Evolutionary conservation across 148 eudicot species (phyloP).

Genomic region (Rhododendron ferrugineum): DNA sequence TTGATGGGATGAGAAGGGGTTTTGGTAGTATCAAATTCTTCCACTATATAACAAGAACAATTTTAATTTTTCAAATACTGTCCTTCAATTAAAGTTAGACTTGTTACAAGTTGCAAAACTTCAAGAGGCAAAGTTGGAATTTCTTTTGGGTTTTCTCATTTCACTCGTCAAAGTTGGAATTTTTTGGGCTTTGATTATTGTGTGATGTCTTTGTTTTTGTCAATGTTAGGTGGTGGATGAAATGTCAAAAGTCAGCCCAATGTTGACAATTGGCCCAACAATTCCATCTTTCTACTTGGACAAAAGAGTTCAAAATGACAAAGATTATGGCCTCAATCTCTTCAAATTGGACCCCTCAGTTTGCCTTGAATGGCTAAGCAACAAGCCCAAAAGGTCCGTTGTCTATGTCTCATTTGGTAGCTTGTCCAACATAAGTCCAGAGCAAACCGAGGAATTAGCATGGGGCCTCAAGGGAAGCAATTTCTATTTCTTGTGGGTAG

Average conservation of each 20-base stretch:
- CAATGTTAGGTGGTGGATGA: slow-evolving; percentile 28
- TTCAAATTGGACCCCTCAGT: slow-evolving; percentile 13
- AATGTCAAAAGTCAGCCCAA: slow-evolving; percentile 31
- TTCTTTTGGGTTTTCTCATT: no score
- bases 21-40: no score
- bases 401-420: slow-evolving; percentile 50
- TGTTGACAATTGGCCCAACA: slow-evolving; percentile 47
- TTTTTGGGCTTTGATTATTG: no score
- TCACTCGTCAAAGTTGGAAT: no score
- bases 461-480: slow-evolving; percentile 22
- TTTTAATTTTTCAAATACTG: no score
- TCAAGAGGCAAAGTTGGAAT: no score
- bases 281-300: slow-evolving; percentile 28
- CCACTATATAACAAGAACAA: no score
- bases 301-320: slow-evolving; percentile 20
- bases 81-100: no score
- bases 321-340: slow-evolving; percentile 31
- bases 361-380: slow-evolving; percentile 27
- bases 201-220: no score
- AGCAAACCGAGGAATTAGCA: slow-evolving; percentile 41
- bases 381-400: slow-evolving; percentile 35
- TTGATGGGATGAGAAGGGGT: no score
- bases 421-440: slow-evolving; percentile 24
- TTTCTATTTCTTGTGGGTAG: slow-evolving; percentile 33
- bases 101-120: no score